Base-by-base conservation (phyloP, 1,139 yeast genomes). In the Meyerozyma carpophila region DNA sequence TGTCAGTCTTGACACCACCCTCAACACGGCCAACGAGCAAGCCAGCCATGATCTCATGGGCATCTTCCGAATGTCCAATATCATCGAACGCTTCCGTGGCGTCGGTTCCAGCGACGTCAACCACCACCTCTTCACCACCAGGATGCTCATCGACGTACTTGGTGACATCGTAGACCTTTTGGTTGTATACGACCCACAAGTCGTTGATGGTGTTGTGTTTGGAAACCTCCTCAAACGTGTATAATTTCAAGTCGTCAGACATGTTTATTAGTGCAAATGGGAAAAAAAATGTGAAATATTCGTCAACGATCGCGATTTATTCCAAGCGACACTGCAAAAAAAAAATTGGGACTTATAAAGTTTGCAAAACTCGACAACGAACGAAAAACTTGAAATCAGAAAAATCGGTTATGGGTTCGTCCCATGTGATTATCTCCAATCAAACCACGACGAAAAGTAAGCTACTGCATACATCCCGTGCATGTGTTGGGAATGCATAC, bases 11-110 rank as follows among this genome's bases (percentile, higher is more conserved):
- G 37, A 65, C 70, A 43, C 73, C 77, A 37, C 78, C 78, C 55
- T 73, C 73, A 43, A 73, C 66, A 44, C 58, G 66, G 42, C 98
- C 98, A 49, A 91, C 75, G 55, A 77, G 73, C 58, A 90, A 70
- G 39, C 77, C 79, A 40, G 70, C 73, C 58, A 94, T 74, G 51
- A 85, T 75, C 55, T 84, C 94, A 54, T 82, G 81, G 32, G 98
- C 98, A 56, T 91, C 97, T 53, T 91, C 97, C 36, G 98, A 90
- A 68, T 93, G 99, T 36, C 98, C 98, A 59, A 93, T 91, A 62
- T 93, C 98, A 50, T 88, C 90, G 61, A 93, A 93, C 32, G 95
- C 91, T 54, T 83, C 93, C 40, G 98, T 91, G 47, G 96, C 95
- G 65, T 94, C 98, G 46, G 75, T 73, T 53, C 98, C 98, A 47